Evolutionary conservation across 2,329 filamentous ascomycete species (phyloP), one percentile per base, ranked within the genome.

Genomic region (Metarhizium rileyi): DNA sequence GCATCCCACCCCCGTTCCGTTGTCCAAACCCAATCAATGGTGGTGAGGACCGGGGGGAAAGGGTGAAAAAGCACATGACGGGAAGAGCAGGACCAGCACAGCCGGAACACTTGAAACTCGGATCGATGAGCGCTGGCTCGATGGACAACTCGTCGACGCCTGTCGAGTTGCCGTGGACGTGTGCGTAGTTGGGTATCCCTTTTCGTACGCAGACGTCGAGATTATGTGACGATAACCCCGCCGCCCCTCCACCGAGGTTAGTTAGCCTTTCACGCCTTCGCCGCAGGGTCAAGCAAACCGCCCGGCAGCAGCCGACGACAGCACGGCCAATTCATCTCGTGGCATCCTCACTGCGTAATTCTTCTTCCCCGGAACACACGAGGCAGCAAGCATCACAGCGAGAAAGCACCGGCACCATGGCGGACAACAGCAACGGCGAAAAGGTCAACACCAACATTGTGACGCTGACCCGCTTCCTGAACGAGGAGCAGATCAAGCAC

Each of bases 371-470:
- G 16, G 4, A 16, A 38, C 18, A 22, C 30, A 10, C 30, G 12
- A 5, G 12, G 5, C 35, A 20, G 35, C 16, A 38, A n/a, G n/a
- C 35, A 38, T 5, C 6, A 3, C 16, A 38, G 35, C 18, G 7
- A 8, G 5, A n/a, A 23, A 42, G 16, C 7, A 42, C 38, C 36
- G 40, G 41, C 47, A 44, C 53, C 55, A 69, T 67, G 65, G 55
- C 62, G 50, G 56, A 64, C 57, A 70, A 69, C 57, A 68, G 68
- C 53, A 68, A 68, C 58, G 71, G 68, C 59, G 89, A 95, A 73
- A 84, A 86, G 67, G 83, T 98, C 74, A 96, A 97, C 77, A 94
- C 88, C 55, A 82, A 96, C 69, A 97, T 98, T 65, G 78, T 97
- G 65, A 97, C 93, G 49, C 82, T 98, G 60, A 96, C 93, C 40